Conservation (phyloP, 2,329 filamentous ascomycete genomes). For the Aspergillus felis region DNA sequence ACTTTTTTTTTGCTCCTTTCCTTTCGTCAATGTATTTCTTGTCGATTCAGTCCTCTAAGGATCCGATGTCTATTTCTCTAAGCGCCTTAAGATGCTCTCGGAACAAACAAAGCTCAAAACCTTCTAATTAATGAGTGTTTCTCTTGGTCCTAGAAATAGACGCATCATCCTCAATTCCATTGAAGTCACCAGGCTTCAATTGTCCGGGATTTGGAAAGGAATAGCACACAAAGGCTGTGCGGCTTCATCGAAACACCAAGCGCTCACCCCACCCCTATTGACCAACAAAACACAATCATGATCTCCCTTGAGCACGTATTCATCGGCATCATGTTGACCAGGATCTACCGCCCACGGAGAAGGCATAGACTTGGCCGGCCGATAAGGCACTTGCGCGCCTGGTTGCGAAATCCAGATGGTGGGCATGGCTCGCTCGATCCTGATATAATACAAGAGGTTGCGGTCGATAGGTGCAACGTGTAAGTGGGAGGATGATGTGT, state of each 20-base stretch:
- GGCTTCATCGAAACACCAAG: constrained; percentile 23
- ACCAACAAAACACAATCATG: constrained; percentile 14
- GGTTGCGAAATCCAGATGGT: constrained; percentile 17
- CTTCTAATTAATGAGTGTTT: neutral
- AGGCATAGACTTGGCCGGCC: constrained; percentile 9
- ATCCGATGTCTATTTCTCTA: neutral
- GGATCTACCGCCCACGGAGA: constrained; percentile 9
- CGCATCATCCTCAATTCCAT: too few relatives aligned
- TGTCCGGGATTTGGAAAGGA: neutral
- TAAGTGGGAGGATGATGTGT: constrained; percentile 2
- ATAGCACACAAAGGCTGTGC: neutral
- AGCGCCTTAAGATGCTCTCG: neutral
- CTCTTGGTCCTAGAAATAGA: neutral
- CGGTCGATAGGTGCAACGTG: constrained; percentile 9
- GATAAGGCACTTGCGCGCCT: constrained; percentile 5
- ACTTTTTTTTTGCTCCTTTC: constrained; percentile 10
- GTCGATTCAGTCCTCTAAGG: neutral
- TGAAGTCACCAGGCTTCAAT: neutral
- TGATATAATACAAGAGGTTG: constrained; percentile 17
- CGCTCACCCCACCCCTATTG: constrained; percentile 10
- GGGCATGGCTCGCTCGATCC: constrained; percentile 13
- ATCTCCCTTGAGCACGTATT: constrained; percentile 16
- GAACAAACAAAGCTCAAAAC: neutral
- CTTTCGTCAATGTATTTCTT: constrained; percentile 9
- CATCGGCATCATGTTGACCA: constrained; percentile 2